Conservation (phyloP, 2,329 filamentous ascomycete genomes). For the Periglandula ipomoeae region DNA sequence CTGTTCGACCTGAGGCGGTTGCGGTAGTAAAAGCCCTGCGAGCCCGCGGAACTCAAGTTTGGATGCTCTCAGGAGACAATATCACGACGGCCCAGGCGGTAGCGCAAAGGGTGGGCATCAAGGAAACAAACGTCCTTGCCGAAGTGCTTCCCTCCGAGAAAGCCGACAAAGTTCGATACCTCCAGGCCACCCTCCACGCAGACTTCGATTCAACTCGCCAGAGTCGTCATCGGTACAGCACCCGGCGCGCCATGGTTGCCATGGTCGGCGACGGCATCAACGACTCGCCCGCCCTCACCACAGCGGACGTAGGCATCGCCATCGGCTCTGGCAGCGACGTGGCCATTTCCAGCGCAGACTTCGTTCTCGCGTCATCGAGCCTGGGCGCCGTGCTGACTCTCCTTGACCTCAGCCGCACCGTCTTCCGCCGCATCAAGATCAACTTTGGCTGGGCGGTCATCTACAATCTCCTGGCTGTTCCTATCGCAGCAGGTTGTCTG, state of each 20-base stretch:
- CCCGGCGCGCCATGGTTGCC: constrained; percentile 49
- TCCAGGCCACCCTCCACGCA: constrained; percentile 44
- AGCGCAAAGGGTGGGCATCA: constrained; percentile 66
- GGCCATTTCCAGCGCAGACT: constrained; percentile 70
- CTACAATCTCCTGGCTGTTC: constrained; percentile 72
- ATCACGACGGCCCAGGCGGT: constrained; percentile 74
- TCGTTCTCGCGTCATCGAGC: constrained; percentile 69
- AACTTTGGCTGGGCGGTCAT: constrained; percentile 82
- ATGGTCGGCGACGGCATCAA: constrained; percentile 91
- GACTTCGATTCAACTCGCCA: constrained; percentile 12
- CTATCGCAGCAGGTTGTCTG: constrained; percentile 71
- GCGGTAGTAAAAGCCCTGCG: constrained; percentile 56
- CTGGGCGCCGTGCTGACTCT: constrained; percentile 64
- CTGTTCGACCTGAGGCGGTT: constrained; percentile 64
- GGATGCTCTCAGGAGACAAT: constrained; percentile 93
- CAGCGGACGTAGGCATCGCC: constrained; percentile 75
- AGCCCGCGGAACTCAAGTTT: constrained; percentile 60
- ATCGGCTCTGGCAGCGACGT: constrained; percentile 79
- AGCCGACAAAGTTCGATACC: constrained; percentile 57
- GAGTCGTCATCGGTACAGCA: constrained; percentile 14
- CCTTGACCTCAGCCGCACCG: constrained; percentile 58
- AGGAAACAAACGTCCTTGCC: constrained; percentile 65
- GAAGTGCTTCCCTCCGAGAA: constrained; percentile 82
- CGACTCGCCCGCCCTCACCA: constrained; percentile 72
- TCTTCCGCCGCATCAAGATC: constrained; percentile 70